Evolutionary conservation across 2,329 filamentous ascomycete species (phyloP), one percentile per base, ranked within the genome.

Genomic region (Davidsoniella eucalypti): DNA sequence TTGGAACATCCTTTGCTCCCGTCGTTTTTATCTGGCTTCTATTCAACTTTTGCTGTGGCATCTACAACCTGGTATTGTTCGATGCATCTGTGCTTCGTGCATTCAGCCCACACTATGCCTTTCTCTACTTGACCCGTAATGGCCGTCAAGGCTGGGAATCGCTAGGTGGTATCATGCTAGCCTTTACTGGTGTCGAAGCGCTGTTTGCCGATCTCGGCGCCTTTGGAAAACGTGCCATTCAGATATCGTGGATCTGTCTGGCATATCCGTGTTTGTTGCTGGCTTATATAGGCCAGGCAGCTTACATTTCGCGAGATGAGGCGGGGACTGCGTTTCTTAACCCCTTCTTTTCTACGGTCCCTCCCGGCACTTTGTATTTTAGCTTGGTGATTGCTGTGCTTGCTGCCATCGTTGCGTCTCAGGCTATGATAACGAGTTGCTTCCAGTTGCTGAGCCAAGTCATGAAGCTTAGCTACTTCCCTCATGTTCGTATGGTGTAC

Each of bases 101-200:
- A 1, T 78, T 78, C 55, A 73, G 66, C 38, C 75, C 75, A 0
- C 73, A 71, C 54, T 81, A 72, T 52, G 78, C 77, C 2, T 75
- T 80, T 51, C 60, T 67, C 3, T 84, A 78, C 58, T 69, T 84
- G 38, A 61, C 73, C 17, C 68, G 74, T 12, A 77, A 81, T 57
- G 69, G 70, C 49, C 67, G 72, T 3, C 67, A 72, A 4, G 80
- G 76, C 0, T 84, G 80, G 80, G 68, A 67, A 52, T 75, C 72
- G 52, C 68, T 85, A 1, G 80, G 79, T n/a, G 83, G 84, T 4
- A 74, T 87, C 17, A 63, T 88, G 2, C 71, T 88, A 8, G 74
- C 79, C 2, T 87, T 88, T 58, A 87, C 84, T 2, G 83, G 80
- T 16, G 80, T 84, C n/a, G 84, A 87, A 60, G 82, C 83, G 1